These are phyloP conservation scores for Hygrocybe punicea DNA, from an alignment of 768 basidiomycete species.

Conservation along the genomic window DNA sequence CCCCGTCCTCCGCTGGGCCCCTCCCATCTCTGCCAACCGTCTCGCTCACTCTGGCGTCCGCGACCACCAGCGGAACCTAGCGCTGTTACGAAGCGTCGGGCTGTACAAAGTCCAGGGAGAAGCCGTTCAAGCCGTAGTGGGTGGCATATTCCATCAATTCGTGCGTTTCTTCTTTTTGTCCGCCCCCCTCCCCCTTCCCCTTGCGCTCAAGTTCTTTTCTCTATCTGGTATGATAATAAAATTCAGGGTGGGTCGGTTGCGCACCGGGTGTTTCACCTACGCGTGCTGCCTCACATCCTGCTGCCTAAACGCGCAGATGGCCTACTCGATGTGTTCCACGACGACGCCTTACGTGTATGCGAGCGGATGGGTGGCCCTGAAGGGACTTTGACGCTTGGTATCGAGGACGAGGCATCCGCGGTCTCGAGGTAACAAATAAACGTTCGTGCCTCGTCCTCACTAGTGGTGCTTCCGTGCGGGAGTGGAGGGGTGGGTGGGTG, in stretches of 20 bases:
- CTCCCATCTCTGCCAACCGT: slow-evolving; percentile 44
- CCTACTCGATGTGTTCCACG: slow-evolving; percentile 47
- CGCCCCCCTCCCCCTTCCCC: slow-evolving; percentile 4
- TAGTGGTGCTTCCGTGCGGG: too few species aligned
- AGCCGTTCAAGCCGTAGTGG: slow-evolving; percentile 70
- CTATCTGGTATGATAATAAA: too few species aligned
- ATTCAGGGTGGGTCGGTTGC: slow-evolving; percentile 46
- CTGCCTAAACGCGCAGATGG: slow-evolving; percentile 32
- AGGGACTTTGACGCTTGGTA: background rate
- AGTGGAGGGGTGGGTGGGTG: too few species aligned
- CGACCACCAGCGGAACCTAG: slow-evolving; percentile 16
- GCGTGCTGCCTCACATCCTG: slow-evolving; percentile 44
- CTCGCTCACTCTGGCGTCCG: slow-evolving; percentile 19
- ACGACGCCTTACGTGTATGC: slow-evolving; percentile 42
- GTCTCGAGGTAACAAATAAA: too few species aligned
- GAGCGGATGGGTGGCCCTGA: slow-evolving; percentile 48
- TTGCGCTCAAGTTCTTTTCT: too few species aligned
- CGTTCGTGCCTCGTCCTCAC: too few species aligned
- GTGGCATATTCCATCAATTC: slow-evolving; percentile 76
- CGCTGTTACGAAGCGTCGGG: slow-evolving; percentile 53
- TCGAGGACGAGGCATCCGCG: background rate
- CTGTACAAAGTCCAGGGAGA: slow-evolving; percentile 77
- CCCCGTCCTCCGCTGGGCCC: slow-evolving; percentile 71
- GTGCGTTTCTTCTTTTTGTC: slow-evolving; percentile 42
- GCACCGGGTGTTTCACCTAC: slow-evolving; percentile 50